A percentile compares a stretch with the other conserved stretches of the same genome.
Evolutionary conservation across 345 rosid species (phyloP).

Genomic region (Eucalyptus pauciflora): DNA sequence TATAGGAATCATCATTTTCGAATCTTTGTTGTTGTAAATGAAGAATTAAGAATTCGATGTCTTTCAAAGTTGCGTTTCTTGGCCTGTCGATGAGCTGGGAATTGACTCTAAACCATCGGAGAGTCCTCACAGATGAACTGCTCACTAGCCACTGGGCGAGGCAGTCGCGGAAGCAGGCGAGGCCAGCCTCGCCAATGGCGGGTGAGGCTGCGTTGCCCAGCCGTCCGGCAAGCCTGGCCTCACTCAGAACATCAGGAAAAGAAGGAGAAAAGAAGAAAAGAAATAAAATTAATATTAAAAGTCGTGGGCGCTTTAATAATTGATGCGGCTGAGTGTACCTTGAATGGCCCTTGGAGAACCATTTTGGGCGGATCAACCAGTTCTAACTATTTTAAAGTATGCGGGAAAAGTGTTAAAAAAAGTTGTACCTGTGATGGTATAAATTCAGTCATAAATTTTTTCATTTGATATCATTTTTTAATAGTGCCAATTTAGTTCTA

Average conservation of each 20-base stretch:
- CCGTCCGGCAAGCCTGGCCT: no score
- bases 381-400: constrained; percentile 1
- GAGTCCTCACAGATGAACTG: background rate
- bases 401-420: rapidly evolving
- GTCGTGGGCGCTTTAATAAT: constrained; percentile 39
- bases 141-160: no score
- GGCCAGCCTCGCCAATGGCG: no score
- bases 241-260: no score
- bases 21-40: background rate
- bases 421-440: no score
- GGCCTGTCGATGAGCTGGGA: background rate
- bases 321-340: constrained; percentile 14
- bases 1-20: background rate
- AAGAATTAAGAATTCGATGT: background rate
- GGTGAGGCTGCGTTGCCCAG: no score
- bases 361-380: constrained; percentile 3
- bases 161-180: no score
- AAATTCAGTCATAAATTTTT: rapidly evolving
- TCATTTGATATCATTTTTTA: no score
- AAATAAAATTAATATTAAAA: background rate
- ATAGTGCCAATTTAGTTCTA: no score
- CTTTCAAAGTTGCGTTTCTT: background rate
- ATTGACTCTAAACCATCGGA: background rate
- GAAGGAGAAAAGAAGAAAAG: no score
- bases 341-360: constrained; percentile 15